Conservation (phyloP, 1,139 yeast genomes). For the Magnusiomyces suaveolens region DNA sequence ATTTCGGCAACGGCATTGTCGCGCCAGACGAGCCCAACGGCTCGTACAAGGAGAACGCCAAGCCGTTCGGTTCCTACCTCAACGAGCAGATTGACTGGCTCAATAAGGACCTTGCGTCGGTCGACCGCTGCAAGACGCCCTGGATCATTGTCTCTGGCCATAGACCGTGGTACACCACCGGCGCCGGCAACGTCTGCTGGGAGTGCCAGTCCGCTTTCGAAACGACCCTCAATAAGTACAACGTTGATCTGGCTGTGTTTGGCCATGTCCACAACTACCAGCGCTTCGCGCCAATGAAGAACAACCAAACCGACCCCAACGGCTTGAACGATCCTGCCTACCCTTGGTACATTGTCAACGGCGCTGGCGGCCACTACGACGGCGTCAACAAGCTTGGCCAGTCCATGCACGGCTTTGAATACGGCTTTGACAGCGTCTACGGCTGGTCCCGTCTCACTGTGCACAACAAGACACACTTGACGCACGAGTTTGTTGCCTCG, state of each 20-base stretch:
- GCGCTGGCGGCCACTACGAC: constrained; percentile 28
- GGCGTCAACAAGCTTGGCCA: constrained; percentile 21
- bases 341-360: constrained; percentile 28
- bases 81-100: constrained; percentile 32
- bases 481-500: constrained; percentile 32
- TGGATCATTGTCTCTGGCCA: constrained; percentile 32
- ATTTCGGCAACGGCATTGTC: constrained; percentile 22
- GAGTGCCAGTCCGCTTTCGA: constrained; percentile 27
- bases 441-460: constrained; percentile 37
- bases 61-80: constrained; percentile 22
- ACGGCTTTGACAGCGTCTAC: constrained; percentile 19
- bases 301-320: constrained; percentile 21
- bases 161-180: constrained; percentile 32
- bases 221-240: constrained; percentile 20
- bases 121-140: constrained; percentile 27
- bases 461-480: constrained; percentile 44
- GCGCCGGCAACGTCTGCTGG: constrained; percentile 9
- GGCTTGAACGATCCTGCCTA: constrained; percentile 25
- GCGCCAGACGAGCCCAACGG: constrained; percentile 25
- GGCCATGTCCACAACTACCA: constrained; percentile 29
- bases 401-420: constrained; percentile 1
- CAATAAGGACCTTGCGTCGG: constrained; percentile 36
- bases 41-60: constrained; percentile 18
- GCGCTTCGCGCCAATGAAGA: constrained; percentile 22
- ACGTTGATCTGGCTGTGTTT: constrained; percentile 25